Conservation (phyloP, 1,139 yeast genomes). For the Debaryomyces udenii region DNA sequence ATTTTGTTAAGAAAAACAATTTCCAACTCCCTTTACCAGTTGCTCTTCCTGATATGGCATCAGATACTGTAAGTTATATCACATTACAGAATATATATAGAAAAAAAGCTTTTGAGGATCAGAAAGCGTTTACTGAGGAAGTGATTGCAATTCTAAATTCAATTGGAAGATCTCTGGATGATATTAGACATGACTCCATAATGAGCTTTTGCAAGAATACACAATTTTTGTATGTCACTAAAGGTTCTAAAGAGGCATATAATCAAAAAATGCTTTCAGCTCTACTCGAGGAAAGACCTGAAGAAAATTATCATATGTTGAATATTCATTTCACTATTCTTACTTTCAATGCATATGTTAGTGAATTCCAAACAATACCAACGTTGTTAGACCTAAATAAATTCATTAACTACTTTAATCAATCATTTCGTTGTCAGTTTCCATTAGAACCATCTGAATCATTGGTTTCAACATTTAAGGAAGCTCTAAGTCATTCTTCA, state of each 20-base stretch:
- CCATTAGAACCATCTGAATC: slow-evolving; percentile 17
- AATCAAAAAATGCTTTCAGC: slow-evolving; percentile 20
- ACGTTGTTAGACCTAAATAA: slow-evolving; percentile 22
- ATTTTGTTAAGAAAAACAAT: slow-evolving; percentile 46
- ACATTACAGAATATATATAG: slow-evolving; percentile 60
- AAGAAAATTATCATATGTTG: slow-evolving; percentile 25
- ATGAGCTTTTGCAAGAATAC: slow-evolving; percentile 63
- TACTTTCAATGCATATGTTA: slow-evolving; percentile 28
- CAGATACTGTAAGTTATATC: slow-evolving; percentile 68
- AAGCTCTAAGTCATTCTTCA: slow-evolving; percentile 34
- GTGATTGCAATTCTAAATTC: slow-evolving; percentile 29
- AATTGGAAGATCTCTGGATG: slow-evolving; percentile 26
- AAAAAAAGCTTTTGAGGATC: slow-evolving; percentile 59
- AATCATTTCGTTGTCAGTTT: slow-evolving; percentile 3
- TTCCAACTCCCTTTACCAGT: slow-evolving; percentile 70
- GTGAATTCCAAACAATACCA: slow-evolving; percentile 22
- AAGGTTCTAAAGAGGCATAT: slow-evolving; percentile 33
- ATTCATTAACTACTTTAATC: slow-evolving; percentile 23
- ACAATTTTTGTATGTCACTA: slow-evolving; percentile 38
- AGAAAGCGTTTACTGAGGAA: slow-evolving; percentile 35
- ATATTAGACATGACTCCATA: slow-evolving; percentile 41
- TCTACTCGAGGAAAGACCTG: slow-evolving; percentile 21
- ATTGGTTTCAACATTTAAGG: slow-evolving; percentile 25
- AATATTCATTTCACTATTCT: slow-evolving; percentile 42
- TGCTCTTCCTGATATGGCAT: slow-evolving; percentile 84